Evolutionary conservation across 257 asterid genomes (phyloP).

Genomic region (Vinca minor): DNA sequence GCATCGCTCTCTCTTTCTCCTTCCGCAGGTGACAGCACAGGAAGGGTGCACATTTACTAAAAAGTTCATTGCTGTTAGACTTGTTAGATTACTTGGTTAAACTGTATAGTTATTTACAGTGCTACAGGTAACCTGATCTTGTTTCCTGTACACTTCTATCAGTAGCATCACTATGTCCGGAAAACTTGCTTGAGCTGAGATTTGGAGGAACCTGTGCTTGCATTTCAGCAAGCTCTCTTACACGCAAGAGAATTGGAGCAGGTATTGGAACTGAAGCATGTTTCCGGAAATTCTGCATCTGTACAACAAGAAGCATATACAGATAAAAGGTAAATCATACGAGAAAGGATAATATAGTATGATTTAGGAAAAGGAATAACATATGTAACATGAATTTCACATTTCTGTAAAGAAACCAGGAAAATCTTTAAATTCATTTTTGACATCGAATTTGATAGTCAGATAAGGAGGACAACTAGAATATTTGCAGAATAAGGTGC

Average conservation of each 20-base stretch:
- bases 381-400: background rate
- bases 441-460: background rate
- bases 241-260: conserved; percentile 61
- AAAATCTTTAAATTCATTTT: background rate
- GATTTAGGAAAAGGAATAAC: background rate
- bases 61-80: background rate
- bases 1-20: no score
- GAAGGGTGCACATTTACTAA: conserved; percentile 4
- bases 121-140: conserved; percentile 42
- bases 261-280: conserved; percentile 69
- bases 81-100: background rate
- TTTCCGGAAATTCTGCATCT: conserved; percentile 54
- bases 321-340: background rate
- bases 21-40: background rate
- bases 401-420: background rate
- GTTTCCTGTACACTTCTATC: conserved; percentile 29
- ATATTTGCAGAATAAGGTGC: background rate
- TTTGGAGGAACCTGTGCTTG: conserved; percentile 48
- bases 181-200: conserved; percentile 34
- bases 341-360: background rate
- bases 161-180: conserved; percentile 24
- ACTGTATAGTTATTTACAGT: conserved; percentile 20
- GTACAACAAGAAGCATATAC: conserved; percentile 7
- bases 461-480: background rate
- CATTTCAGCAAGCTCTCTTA: conserved; percentile 78